phyloP scores from a whole-genome alignment of 2,329 filamentous ascomycete genomes.

The Paramyrothecium sp. region DNA sequence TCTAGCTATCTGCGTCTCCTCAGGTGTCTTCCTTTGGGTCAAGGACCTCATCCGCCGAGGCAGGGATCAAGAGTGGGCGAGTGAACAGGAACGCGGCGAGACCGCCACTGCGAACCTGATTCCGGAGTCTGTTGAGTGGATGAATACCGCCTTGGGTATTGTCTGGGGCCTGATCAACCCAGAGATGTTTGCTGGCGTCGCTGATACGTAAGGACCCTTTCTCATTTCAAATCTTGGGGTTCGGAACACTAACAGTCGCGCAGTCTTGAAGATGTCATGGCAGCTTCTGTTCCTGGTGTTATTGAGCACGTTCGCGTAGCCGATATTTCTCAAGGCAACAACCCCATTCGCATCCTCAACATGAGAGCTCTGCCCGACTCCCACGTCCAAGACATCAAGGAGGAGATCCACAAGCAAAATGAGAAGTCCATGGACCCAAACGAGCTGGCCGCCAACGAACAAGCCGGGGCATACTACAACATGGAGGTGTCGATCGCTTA shows the following conservation, averaged over 20 bases:
- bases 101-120: constrained; percentile 85
- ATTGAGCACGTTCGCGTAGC: constrained; percentile 95
- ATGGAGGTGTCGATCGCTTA: constrained; percentile 89
- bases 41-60: constrained; percentile 84
- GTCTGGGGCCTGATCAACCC: constrained; percentile 93
- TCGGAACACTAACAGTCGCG: constrained; percentile 6
- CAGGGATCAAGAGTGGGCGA: constrained; percentile 81
- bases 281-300: constrained; percentile 84
- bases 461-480: constrained; percentile 91
- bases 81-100: constrained; percentile 80
- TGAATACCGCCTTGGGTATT: constrained; percentile 83
- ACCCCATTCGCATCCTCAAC: constrained; percentile 84
- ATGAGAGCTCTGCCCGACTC: constrained; percentile 77
- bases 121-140: constrained; percentile 92
- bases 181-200: constrained; percentile 88
- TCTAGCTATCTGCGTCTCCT: constrained; percentile 67
- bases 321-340: constrained; percentile 91
- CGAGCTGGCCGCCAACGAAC: constrained; percentile 83
- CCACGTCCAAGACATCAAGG: constrained; percentile 78
- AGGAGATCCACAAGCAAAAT: constrained; percentile 76
- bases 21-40: constrained; percentile 84
- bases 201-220: constrained; percentile 63
- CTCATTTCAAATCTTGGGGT: too few relatives aligned
- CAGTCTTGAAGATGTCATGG: constrained; percentile 77
- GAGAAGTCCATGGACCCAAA: constrained; percentile 80